Evolutionary conservation across 2,329 filamentous ascomycete species (phyloP).

Genomic region (Colletotrichum costaricense): DNA sequence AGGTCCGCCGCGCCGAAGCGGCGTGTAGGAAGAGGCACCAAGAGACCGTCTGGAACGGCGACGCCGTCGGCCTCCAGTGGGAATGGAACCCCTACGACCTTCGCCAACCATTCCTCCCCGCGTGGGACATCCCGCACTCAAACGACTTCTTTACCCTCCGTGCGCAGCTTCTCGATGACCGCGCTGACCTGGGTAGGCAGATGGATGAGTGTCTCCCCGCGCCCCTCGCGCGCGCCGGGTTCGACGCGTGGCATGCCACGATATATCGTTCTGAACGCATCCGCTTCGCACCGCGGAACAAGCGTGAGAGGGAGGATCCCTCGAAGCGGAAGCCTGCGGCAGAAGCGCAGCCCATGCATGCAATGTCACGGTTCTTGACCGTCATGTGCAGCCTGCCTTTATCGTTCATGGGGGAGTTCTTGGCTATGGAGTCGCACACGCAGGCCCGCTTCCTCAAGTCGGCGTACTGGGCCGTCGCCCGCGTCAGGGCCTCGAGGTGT

Average conservation of each 20-base stretch:
- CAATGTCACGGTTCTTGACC: slow-evolving; percentile 20
- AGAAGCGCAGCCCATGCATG: slow-evolving; percentile 1
- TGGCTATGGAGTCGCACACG: neutral
- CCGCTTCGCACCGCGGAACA: neutral
- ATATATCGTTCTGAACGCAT: slow-evolving; percentile 7
- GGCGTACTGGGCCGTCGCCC: slow-evolving; percentile 15
- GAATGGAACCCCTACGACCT: neutral
- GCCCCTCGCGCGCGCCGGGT: slow-evolving; percentile 1
- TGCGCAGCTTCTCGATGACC: neutral
- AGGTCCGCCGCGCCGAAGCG: neutral
- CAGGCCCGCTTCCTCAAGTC: slow-evolving; percentile 13
- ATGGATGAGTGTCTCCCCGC: neutral
- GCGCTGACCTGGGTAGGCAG: neutral
- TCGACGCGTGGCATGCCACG: slow-evolving; percentile 6
- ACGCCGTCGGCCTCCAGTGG: slow-evolving; percentile 3
- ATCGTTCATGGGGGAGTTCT: slow-evolving; percentile 5
- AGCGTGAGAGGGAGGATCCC: neutral
- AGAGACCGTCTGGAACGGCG: neutral
- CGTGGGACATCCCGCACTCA: neutral
- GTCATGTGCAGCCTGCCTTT: slow-evolving; percentile 20
- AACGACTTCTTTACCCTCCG: neutral
- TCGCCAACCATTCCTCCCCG: neutral
- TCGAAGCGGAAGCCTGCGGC: neutral
- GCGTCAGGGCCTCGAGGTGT: slow-evolving; percentile 17
- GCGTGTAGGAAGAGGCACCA: neutral